These are phyloP conservation scores for Suillus tomentosus DNA, from an alignment of 768 basidiomycete species.

Conservation along the genomic window DNA sequence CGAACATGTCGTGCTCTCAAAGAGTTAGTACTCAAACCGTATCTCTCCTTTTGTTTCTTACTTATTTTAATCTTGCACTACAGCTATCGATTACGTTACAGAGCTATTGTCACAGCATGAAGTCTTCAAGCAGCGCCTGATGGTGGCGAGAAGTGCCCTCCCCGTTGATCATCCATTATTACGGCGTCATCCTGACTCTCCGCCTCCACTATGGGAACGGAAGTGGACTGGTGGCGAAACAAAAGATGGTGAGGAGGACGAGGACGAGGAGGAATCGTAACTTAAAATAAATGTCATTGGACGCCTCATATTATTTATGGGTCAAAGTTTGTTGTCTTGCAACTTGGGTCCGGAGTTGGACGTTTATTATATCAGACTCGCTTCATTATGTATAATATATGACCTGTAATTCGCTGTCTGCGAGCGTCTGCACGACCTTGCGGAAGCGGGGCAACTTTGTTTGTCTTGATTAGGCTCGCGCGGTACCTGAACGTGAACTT, in stretches of 20 bases:
- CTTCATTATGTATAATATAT: constrained; percentile 8
- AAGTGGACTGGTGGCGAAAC: constrained; percentile 80
- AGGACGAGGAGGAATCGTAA: constrained; percentile 47
- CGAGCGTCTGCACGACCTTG: background rate
- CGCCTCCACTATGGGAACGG: constrained; percentile 70
- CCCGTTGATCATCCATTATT: constrained; percentile 64
- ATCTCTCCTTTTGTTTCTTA: constrained; percentile 6
- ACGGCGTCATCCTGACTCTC: constrained; percentile 26
- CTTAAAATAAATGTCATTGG: background rate
- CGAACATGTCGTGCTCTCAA: constrained; percentile 85
- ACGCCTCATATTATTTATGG: constrained; percentile 6
- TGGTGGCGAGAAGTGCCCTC: constrained; percentile 57
- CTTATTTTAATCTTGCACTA: constrained; percentile 10
- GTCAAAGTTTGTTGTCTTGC: background rate
- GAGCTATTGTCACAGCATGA: constrained; percentile 63
- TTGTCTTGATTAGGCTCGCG: background rate
- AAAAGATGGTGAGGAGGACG: constrained; percentile 44
- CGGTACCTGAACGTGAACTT: background rate
- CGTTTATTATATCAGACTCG: constrained; percentile 4
- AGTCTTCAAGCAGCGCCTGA: constrained; percentile 56
- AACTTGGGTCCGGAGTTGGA: background rate
- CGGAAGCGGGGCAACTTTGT: background rate
- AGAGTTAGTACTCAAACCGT: constrained; percentile 58
- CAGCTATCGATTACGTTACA: constrained; percentile 87
- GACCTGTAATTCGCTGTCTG: background rate